A percentile compares a stretch with the other conserved stretches of the same genome.
Conservation (phyloP, 768 basidiomycete genomes). For the Termitomyces titanicus region DNA sequence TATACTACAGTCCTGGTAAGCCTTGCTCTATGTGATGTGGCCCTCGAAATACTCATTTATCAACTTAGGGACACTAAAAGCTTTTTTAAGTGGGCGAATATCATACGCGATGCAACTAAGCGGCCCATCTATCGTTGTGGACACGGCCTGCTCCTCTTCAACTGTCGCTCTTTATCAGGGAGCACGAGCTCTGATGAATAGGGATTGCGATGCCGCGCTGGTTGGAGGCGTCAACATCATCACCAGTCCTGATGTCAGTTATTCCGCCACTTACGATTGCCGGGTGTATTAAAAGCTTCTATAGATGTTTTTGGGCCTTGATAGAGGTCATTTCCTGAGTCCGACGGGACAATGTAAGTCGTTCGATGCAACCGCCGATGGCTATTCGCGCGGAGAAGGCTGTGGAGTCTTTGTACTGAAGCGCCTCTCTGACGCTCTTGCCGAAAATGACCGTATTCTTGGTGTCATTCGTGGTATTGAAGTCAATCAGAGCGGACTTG, state of each 20-base stretch:
- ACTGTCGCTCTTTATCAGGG: slow-evolving; percentile 67
- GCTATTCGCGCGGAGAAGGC: slow-evolving; percentile 70
- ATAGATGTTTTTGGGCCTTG: slow-evolving; percentile 69
- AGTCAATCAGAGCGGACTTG: slow-evolving; percentile 66
- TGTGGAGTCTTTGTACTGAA: slow-evolving; percentile 71
- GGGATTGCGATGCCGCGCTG: slow-evolving; percentile 65
- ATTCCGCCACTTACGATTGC: slow-evolving; percentile 2
- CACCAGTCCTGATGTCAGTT: slow-evolving; percentile 64
- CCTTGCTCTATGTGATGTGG: neutral
- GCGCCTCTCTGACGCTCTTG: slow-evolving; percentile 60
- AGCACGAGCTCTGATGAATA: slow-evolving; percentile 55
- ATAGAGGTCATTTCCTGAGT: slow-evolving; percentile 65
- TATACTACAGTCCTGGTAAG: slow-evolving; percentile 68
- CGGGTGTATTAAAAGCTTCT: neutral
- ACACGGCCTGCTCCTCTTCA: slow-evolving; percentile 77
- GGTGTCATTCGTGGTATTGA: slow-evolving; percentile 69
- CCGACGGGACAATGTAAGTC: slow-evolving; percentile 65
- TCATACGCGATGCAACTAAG: slow-evolving; percentile 65
- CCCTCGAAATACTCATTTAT: neutral
- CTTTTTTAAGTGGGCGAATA: slow-evolving; percentile 57
- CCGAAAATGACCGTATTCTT: slow-evolving; percentile 64
- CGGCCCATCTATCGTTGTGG: slow-evolving; percentile 69
- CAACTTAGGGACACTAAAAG: neutral
- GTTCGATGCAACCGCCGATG: slow-evolving; percentile 70
- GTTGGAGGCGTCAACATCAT: slow-evolving; percentile 76